A percentile compares a stretch with the other conserved stretches of the same genome.
phyloP scores from a whole-genome alignment of 2,329 filamentous ascomycete species.

The Ophiostoma novo-ulmi region DNA sequence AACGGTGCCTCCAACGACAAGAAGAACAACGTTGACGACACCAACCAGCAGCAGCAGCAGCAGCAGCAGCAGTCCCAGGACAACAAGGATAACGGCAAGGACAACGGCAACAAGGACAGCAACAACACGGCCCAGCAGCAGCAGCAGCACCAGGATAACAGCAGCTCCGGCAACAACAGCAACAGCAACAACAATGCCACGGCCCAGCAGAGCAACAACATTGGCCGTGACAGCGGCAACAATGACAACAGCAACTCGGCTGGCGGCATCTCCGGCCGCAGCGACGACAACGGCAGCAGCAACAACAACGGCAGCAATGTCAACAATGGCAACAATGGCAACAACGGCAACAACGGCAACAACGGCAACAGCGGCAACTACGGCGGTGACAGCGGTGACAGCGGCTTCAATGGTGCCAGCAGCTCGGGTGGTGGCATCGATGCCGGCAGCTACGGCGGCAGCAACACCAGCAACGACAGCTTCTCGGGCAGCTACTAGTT shows the following conservation, averaged over 20 bases:
- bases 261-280: neutral
- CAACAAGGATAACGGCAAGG: constrained; percentile 13
- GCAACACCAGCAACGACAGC: constrained; percentile 16
- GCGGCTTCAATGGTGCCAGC: constrained; percentile 2
- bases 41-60: constrained; percentile 16
- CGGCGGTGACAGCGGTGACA: constrained; percentile 16
- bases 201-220: neutral
- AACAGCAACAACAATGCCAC: constrained; percentile 15
- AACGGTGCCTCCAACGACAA: constrained; percentile 15
- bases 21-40: constrained; percentile 1
- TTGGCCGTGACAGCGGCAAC: constrained; percentile 13
- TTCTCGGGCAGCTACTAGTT: neutral
- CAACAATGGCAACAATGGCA: neutral
- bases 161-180: neutral
- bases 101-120: constrained; percentile 14
- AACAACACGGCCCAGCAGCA: neutral
- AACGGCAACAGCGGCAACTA: neutral
- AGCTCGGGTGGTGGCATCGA: constrained; percentile 12
- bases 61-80: constrained; percentile 12
- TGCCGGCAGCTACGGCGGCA: constrained; percentile 15
- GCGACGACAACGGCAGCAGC: constrained; percentile 12
- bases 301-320: neutral
- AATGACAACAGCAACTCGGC: neutral
- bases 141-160: constrained; percentile 1
- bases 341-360: constrained; percentile 17